A percentile compares a stretch with the other conserved stretches of the same genome.
Evolutionary conservation across 257 asterid species (phyloP).

Genomic region (Nyctanthes arbortristis): DNA sequence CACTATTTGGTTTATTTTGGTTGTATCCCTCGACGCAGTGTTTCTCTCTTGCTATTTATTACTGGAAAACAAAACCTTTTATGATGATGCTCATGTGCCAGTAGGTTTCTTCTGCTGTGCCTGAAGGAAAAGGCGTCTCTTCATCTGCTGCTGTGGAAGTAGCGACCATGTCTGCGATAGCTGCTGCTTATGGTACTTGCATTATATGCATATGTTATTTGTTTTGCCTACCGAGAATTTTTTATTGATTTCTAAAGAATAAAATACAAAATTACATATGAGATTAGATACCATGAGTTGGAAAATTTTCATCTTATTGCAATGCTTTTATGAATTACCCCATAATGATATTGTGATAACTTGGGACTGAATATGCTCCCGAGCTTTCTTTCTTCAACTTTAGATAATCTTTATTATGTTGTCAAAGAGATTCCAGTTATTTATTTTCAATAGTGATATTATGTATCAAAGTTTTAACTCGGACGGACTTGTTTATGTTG

Average conservation of each 20-base stretch:
- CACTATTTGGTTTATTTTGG: background rate
- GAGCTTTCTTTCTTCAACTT: background rate
- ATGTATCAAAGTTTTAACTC: background rate
- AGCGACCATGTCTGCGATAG: constrained; percentile 94
- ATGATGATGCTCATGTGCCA: background rate
- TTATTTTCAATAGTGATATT: background rate
- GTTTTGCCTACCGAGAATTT: background rate
- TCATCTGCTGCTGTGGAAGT: constrained; percentile 98
- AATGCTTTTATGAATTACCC: background rate
- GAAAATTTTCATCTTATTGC: background rate
- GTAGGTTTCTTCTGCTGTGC: constrained; percentile 98
- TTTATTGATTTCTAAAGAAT: background rate
- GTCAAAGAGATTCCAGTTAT: background rate
- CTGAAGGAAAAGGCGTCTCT: constrained; percentile 99
- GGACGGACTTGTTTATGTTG: background rate
- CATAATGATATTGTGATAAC: background rate
- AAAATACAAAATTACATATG: background rate
- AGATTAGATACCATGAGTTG: background rate
- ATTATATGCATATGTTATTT: background rate
- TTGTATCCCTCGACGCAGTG: background rate
- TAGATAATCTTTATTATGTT: background rate
- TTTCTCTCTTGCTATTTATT: background rate
- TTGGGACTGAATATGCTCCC: background rate
- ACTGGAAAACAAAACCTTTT: background rate
- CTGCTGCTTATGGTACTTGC: constrained; percentile 82